phyloP scores from a whole-genome alignment of 352 stramenopile genomes.

The Phytophthora fragariae region DNA sequence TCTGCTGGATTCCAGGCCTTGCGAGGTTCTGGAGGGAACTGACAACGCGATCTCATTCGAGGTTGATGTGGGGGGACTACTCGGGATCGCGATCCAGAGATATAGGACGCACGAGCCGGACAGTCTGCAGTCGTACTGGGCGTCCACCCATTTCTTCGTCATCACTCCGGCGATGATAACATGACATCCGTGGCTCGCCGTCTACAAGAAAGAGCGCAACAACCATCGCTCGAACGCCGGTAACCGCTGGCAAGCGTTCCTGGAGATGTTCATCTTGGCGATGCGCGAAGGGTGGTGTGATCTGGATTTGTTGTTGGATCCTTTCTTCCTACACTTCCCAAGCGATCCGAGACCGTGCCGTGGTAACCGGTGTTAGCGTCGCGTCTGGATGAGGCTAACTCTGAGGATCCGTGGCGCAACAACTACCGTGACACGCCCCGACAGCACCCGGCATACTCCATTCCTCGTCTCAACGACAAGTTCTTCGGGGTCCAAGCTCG shows the following conservation, averaged over 20 bases:
- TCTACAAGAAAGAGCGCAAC: neutral
- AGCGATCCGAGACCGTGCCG: too few species aligned
- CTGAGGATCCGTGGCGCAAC: too few species aligned
- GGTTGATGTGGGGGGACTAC: too few species aligned
- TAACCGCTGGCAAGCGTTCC: neutral
- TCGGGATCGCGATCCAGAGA: neutral
- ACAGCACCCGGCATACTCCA: too few species aligned
- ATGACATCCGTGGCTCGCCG: neutral
- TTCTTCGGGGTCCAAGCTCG: too few species aligned
- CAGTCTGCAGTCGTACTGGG: neutral
- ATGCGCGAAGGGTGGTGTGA: neutral
- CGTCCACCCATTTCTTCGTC: neutral
- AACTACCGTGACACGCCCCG: too few species aligned
- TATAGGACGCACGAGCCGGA: neutral
- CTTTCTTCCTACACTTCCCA: neutral
- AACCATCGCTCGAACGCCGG: neutral
- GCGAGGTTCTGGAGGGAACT: neutral
- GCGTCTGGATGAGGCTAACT: too few species aligned
- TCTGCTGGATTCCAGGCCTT: neutral
- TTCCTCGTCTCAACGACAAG: too few species aligned
- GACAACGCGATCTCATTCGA: neutral
- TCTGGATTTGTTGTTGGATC: constrained; percentile 8
- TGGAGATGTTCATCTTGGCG: neutral
- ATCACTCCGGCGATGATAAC: neutral
- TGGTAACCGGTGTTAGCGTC: too few species aligned